Evolutionary conservation across 139 green algal genomes (phyloP), one percentile per base, ranked within the genome.

Genomic region (Nannochloris sp.): DNA sequence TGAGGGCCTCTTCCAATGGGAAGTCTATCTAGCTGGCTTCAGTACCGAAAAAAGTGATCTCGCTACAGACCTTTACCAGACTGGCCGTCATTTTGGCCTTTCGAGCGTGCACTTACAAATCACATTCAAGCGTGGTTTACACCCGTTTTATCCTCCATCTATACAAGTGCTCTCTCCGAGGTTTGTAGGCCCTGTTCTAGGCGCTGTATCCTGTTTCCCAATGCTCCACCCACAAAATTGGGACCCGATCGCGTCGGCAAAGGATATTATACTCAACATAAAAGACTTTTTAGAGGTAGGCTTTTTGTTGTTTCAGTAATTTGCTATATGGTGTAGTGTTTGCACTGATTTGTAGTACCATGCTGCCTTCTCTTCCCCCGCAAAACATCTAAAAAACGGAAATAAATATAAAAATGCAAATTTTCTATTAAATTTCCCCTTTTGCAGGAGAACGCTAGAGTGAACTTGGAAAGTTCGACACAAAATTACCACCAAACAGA

Each of bases 141-240:
- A 95, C 65, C 87, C 87, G 44, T 95, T 95, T 67, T 95, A 86
- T 71, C 85, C 87, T 3, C 84, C 87, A n/a, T 51, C 38, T 3
- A 65, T 90, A 57, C 72, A 86, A 67, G 54, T 90, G 31, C 30
- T 86, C 54, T 64, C 74, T 32, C 85, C 85, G 3, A 75, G 83
- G 54, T 85, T 87, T 36, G 32, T 62, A 46, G 70, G 72, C 3
- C 68, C 70, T 24, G 65, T 81, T 9, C 54, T 67, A 35, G 68
- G 68, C n/a, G 86, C 85, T 1, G 66, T 89, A 19, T 67, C 73
- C 30, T 81, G 66, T 6, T 85, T 92, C 69, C 86, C 86, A 3
- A 71, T 93, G 65, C 44, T 73, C 4, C 60, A 65, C 32, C 69
- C 89, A 55, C 61, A 63, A 51, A 74, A 81, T 38, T 95, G 87